Base-by-base conservation (phyloP, 2,329 filamentous ascomycete species). In the Arthroderma sp. region DNA sequence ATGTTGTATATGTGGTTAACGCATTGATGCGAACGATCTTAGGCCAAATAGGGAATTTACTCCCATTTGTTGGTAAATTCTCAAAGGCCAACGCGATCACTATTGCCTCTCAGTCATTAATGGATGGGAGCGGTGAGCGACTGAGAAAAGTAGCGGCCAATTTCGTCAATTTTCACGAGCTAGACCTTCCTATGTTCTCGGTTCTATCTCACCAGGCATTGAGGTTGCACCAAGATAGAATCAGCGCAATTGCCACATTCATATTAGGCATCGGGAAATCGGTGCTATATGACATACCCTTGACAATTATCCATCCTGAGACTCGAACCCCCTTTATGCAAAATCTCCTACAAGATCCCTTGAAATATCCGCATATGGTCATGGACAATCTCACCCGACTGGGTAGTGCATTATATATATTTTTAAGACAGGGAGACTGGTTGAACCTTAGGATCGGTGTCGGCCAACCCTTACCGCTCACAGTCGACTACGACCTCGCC, bases 151-250 rank as follows among this genome's bases (percentile, higher is more conserved):
- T 65, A 37, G 49, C 61, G 29, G 58, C 57, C 39, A 57, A 62
- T 1, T 62, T 67, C 42, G 61, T 67, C 48, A 57, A 59, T 6
- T 66, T 67, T 46, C 60, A 66, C 31, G 63, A 70, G 44, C 70
- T 75, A 2, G 83, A 87, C 56, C 75, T 87, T 45, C 81, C 81
- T 42, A 78, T 81, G 55, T 88, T 88, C 55, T 88, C 83, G 0
- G 79, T 82, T 38, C 68, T 83, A 52, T 86, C 83, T 47, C 83
- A 87, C 55, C 77, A 80, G 47, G 80, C 83, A 6, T 65, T 87
- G 31, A 66, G 77, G 36, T 62, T 69, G 3, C 67, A 85, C 46
- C 78, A 83, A 57, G 63, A 63, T 30, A 66, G 75, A 30, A 61
- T 81, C 29, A 56, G 59, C 3, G 53, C 61, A 7, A 55, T 68